Percentiles rank a stretch among this genome's conserved stretches.
Evolutionary conservation across 2,329 filamentous ascomycete genomes (phyloP).

Genomic region (Hypoxylon sp.): DNA sequence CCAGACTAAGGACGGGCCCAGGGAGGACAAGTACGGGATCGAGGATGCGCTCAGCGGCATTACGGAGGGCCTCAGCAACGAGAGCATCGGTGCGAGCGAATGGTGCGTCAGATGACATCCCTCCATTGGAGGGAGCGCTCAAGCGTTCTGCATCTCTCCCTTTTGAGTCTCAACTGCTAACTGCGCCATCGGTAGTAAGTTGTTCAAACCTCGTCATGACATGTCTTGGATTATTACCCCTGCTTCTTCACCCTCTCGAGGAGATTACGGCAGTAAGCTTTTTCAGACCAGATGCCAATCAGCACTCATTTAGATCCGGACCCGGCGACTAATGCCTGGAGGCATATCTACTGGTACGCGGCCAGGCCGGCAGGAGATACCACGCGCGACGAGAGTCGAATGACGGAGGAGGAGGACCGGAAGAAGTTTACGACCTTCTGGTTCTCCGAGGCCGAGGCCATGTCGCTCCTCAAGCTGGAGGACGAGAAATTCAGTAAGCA

Average conservation of each 20-base stretch:
- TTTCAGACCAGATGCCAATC: slow-evolving; percentile 14
- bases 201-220: slow-evolving; percentile 1
- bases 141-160: not conserved
- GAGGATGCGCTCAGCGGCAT: slow-evolving; percentile 40
- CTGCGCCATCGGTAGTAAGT: slow-evolving; percentile 35
- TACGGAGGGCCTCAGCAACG: slow-evolving; percentile 41
- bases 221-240: not conserved
- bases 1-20: slow-evolving; percentile 21
- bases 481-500: slow-evolving; percentile 45
- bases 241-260: not conserved
- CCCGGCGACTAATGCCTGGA: slow-evolving; percentile 43
- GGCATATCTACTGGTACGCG: slow-evolving; percentile 37
- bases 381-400: slow-evolving; percentile 39
- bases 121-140: not conserved
- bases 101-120: slow-evolving; percentile 34
- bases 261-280: not conserved
- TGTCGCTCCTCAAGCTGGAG: slow-evolving; percentile 41
- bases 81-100: slow-evolving; percentile 43
- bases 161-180: slow-evolving; percentile 12
- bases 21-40: slow-evolving; percentile 25
- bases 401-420: slow-evolving; percentile 41
- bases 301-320: slow-evolving; percentile 40
- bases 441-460: slow-evolving; percentile 40
- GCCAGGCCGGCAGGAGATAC: slow-evolving; percentile 36
- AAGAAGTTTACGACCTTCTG: slow-evolving; percentile 44